Evolutionary conservation across 257 asterid species (phyloP).

Genomic region (Fraxinus americana): DNA sequence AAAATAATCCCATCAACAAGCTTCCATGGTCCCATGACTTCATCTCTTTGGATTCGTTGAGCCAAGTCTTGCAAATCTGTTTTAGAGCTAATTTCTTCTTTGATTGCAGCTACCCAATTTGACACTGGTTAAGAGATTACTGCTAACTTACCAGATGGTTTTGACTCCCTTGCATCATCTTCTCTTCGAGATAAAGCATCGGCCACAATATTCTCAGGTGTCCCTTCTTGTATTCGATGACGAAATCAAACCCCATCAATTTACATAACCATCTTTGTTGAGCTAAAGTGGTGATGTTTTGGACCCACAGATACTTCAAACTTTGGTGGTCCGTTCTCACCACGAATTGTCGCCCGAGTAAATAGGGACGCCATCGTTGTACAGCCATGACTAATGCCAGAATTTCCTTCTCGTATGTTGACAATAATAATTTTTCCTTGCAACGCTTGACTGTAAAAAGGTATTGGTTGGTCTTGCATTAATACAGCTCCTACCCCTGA

Average conservation of each 20-base stretch:
- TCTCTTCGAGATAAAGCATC: background rate
- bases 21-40: background rate
- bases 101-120: background rate
- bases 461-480: background rate
- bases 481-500: background rate
- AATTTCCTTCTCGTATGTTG: background rate
- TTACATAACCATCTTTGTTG: background rate
- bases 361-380: background rate
- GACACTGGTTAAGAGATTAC: background rate
- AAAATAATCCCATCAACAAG: background rate
- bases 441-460: background rate
- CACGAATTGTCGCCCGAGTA: background rate
- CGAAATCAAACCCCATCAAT: conserved; percentile 7
- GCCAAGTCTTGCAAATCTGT: background rate
- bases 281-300: background rate
- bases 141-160: too few relatives aligned
- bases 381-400: background rate
- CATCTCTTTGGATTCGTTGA: background rate
- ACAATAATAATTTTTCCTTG: background rate
- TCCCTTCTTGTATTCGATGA: background rate
- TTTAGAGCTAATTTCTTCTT: background rate
- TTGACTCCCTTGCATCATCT: too few relatives aligned
- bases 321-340: conserved; percentile 5
- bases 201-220: background rate
- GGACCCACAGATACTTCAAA: background rate